Conservation (phyloP, 2,329 filamentous ascomycete species). For the Fusarium kyushuense region DNA sequence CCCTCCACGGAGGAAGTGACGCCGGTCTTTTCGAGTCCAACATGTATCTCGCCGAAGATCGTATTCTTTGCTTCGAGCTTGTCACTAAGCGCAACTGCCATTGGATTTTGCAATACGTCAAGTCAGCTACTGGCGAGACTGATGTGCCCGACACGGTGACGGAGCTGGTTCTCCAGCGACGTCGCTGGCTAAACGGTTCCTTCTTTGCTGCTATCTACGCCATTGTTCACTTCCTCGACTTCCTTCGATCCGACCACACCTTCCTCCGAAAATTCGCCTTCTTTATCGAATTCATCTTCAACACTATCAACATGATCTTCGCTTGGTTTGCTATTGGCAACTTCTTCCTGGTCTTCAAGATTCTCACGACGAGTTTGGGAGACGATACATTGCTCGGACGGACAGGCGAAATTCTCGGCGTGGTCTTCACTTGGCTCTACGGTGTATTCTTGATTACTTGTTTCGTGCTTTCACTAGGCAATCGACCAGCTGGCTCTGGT, state of each 20-base stretch:
- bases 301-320: slow-evolving; percentile 96
- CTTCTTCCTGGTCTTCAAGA: slow-evolving; percentile 99
- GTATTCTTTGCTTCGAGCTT: slow-evolving; percentile 98
- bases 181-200: slow-evolving; percentile 96
- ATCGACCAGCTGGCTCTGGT: slow-evolving; percentile 93
- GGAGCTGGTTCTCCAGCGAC: slow-evolving; percentile 93
- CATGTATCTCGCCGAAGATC: slow-evolving; percentile 99
- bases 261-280: slow-evolving; percentile 89
- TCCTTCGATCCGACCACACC: slow-evolving; percentile 93
- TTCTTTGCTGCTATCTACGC: slow-evolving; percentile 99
- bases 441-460: slow-evolving; percentile 91
- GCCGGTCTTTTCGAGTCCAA: slow-evolving; percentile 98
- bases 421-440: slow-evolving; percentile 97
- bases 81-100: slow-evolving; percentile 97
- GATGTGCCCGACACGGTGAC: slow-evolving; percentile 95
- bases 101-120: slow-evolving; percentile 98
- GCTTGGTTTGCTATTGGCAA: slow-evolving; percentile 99
- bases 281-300: slow-evolving; percentile 92
- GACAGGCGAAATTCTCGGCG: slow-evolving; percentile 82
- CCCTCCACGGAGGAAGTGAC: slow-evolving; percentile 89
- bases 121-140: slow-evolving; percentile 95
- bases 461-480: slow-evolving; percentile 94
- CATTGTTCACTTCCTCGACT: slow-evolving; percentile 93
- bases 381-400: slow-evolving; percentile 76
- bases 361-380: slow-evolving; percentile 88